These are phyloP conservation scores for Raffaelea ambrosiae DNA, from an alignment of 2,329 filamentous ascomycete genomes.

Conservation along the genomic window DNA sequence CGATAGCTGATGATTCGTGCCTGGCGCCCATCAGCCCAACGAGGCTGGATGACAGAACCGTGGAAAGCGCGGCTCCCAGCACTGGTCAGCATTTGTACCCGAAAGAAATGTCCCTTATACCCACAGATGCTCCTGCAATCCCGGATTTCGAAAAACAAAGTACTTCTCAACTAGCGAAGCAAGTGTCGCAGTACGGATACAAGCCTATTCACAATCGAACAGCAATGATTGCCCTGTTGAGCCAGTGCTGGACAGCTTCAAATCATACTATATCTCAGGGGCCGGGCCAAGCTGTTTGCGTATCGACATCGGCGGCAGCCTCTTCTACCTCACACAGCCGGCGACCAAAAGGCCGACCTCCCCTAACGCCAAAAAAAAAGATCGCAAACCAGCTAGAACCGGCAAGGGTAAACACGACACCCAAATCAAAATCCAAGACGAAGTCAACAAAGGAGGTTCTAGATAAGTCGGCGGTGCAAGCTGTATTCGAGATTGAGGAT, in stretches of 20 bases:
- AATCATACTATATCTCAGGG: background rate
- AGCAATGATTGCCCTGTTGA: slow-evolving; percentile 61
- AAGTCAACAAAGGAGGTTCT: too few relatives aligned
- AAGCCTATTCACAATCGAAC: slow-evolving; percentile 60
- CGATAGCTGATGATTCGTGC: too few relatives aligned
- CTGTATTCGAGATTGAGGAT: slow-evolving; percentile 10
- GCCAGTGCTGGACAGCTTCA: slow-evolving; percentile 53
- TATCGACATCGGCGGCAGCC: background rate
- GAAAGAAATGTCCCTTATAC: too few relatives aligned
- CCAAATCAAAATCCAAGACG: too few relatives aligned
- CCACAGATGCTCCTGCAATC: slow-evolving; percentile 12
- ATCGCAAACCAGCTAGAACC: too few relatives aligned
- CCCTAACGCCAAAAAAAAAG: slow-evolving; percentile 15
- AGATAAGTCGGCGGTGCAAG: background rate
- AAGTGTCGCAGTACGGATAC: slow-evolving; percentile 60
- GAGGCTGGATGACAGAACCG: too few relatives aligned
- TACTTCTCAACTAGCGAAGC: slow-evolving; percentile 52
- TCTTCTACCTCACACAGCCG: too few relatives aligned
- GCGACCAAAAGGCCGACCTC: slow-evolving; percentile 1
- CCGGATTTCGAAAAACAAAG: slow-evolving; percentile 56
- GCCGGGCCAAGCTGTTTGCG: background rate
- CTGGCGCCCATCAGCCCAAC: too few relatives aligned
- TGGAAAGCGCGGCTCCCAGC: too few relatives aligned
- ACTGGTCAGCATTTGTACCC: too few relatives aligned
- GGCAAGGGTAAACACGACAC: too few relatives aligned